These are phyloP conservation scores for Truncatella angustata DNA, from an alignment of 2,329 filamentous ascomycete genomes.

Conservation along the genomic window DNA sequence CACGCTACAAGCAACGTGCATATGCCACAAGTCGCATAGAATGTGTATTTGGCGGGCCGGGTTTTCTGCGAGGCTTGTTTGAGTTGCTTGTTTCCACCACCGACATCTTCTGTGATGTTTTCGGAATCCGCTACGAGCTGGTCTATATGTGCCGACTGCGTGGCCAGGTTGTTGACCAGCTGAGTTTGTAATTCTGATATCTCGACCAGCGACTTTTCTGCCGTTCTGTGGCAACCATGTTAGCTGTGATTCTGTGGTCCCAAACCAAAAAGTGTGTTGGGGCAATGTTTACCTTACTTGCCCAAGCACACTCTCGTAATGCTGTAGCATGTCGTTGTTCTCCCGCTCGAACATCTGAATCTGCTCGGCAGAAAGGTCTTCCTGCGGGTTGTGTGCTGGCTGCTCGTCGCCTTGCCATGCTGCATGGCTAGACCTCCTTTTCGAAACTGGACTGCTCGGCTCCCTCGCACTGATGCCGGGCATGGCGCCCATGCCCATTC, in stretches of 20 bases:
- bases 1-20: constrained; percentile 74
- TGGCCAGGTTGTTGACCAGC: constrained; percentile 79
- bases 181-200: constrained; percentile 91
- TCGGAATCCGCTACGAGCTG: constrained; percentile 83
- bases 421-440: constrained; percentile 19
- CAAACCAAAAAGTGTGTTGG: background rate
- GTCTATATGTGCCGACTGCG: constrained; percentile 85
- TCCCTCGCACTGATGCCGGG: constrained; percentile 19
- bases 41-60: constrained; percentile 74
- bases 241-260: background rate
- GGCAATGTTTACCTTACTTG: constrained; percentile 71
- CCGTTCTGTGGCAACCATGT: constrained; percentile 55
- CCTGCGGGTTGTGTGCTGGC: constrained; percentile 22
- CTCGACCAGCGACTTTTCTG: constrained; percentile 86
- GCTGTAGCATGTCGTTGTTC: constrained; percentile 87
- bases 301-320: constrained; percentile 90
- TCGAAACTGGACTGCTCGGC: constrained; percentile 16
- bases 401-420: constrained; percentile 18
- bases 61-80: constrained; percentile 74
- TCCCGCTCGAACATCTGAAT: constrained; percentile 91
- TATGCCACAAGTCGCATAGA: constrained; percentile 74
- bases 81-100: constrained; percentile 85
- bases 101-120: constrained; percentile 81
- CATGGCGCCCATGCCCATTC: constrained; percentile 13
- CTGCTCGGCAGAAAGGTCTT: constrained; percentile 76